Evolutionary conservation across 2,329 filamentous ascomycete species (phyloP), one percentile per base, ranked within the genome.

Genomic region (Curvularia spicifera): DNA sequence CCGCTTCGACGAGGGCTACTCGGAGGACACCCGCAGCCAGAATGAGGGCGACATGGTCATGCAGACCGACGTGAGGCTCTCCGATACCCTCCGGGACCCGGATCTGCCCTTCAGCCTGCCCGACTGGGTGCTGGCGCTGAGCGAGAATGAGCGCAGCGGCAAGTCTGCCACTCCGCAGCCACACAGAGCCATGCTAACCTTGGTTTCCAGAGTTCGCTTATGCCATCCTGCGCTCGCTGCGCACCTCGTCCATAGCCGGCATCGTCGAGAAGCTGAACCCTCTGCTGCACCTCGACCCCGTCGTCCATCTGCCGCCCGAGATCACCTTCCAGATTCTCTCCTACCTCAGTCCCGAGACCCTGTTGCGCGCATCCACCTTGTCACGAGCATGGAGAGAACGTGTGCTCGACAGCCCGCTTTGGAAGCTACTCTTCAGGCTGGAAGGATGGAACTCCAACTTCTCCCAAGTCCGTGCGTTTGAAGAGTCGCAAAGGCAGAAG

Each of bases 281-380:
- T 4, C 85, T 93, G 51, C 87, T 98, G 2, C 93, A 97, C 77
- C 94, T 97, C 78, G 91, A 99, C 78, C 97, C 97, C 53, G 87
- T 97, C 42, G 82, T 87, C 63, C 88, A 91, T 69, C 85, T 99
- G 0, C 95, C 95, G 0, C 87, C 91, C 26, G 95, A 99, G 76
- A 90, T 99, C 69, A 96, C 92, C 60, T 88, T 95, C 44, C 90
- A 96, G 71, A 89, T 98, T 44, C 88, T 99, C 43, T 89, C 90
- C 15, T 95, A 93, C 71, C 87, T 99, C 49, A 90, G 93, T 53
- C 90, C 93, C 0, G 76, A 87, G 28, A 95, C 93, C 0, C 82
- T 99, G 39, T 83, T 98, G 56, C 87, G 86, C 49, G 91, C 93
- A 2, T 91, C 92, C 0, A 85, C 87, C 44, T 87, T 92, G 15